A percentile compares a stretch with the other conserved stretches of the same genome.
These are phyloP conservation scores for Tetrahymena malaccensis DNA, from an alignment of 73 alveolate genomes.

Conservation along the genomic window DNA sequence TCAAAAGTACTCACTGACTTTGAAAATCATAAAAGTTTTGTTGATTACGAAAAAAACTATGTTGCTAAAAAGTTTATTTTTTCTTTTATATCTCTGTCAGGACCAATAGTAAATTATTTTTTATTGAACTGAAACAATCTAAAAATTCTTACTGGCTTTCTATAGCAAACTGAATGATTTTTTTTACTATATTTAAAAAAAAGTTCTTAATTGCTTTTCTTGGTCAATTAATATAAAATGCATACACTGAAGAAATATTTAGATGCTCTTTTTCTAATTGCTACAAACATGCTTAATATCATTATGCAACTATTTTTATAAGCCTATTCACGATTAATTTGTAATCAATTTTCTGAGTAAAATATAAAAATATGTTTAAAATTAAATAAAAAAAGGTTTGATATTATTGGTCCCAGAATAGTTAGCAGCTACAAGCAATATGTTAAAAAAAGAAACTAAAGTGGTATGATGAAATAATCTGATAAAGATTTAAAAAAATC, in stretches of 20 bases:
- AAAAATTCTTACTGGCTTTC: not conserved
- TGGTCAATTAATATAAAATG: not conserved
- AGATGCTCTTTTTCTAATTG: conserved; percentile 26
- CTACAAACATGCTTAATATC: conserved; percentile 2
- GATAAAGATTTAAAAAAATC: not conserved
- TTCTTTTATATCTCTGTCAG: not conserved
- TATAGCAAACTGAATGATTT: too few species aligned
- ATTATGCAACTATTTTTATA: conserved; percentile 11
- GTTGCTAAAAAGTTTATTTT: conserved; percentile 11
- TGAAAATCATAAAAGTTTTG: conserved; percentile 33
- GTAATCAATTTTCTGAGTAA: not conserved
- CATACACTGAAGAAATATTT: conserved; percentile 2
- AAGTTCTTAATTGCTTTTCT: not conserved
- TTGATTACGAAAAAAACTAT: conserved; percentile 17
- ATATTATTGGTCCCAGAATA: not conserved
- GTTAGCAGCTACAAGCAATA: not conserved
- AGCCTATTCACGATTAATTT: conserved; percentile 4
- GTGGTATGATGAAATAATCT: not conserved
- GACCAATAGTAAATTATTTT: conserved; percentile 21
- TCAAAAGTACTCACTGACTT: conserved; percentile 15
- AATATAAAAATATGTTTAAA: not conserved
- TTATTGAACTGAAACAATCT: not conserved
- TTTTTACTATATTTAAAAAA: not conserved
- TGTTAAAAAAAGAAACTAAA: not conserved
- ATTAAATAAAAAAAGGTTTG: not conserved